A percentile compares a stretch with the other conserved stretches of the same genome.
Evolutionary conservation across 108 stramenopile genomes (phyloP).

Genomic region (Stephanodiscus triporus): DNA sequence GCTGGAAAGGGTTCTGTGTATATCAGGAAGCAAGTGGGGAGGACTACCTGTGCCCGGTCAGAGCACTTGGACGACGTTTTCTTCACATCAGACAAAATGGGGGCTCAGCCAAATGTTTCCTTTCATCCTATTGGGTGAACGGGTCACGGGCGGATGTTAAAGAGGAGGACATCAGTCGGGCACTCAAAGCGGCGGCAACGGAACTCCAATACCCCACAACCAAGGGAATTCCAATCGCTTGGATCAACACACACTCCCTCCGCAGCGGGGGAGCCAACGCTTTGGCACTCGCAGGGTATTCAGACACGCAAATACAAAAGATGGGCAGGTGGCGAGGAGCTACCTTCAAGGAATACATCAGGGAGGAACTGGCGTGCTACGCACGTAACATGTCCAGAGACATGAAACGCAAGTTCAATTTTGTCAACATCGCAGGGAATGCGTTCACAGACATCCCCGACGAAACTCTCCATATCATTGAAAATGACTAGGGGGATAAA

Average conservation of each 20-base stretch:
- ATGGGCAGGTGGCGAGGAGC: conserved; percentile 8
- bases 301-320: conserved; percentile 2
- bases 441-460: background rate
- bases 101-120: too few species aligned
- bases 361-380: conserved; percentile 1
- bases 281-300: background rate
- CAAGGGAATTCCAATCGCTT: background rate
- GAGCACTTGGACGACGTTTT: conserved; percentile 5
- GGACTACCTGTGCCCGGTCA: conserved; percentile 4
- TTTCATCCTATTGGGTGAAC: background rate
- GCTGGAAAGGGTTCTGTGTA: conserved; percentile 12
- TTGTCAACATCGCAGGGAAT: conserved; percentile 1
- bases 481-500: too few species aligned
- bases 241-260: conserved; percentile 21
- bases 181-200: conserved; percentile 7
- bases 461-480: background rate
- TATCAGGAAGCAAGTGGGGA: conserved; percentile 18
- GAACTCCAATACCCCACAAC: background rate
- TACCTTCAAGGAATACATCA: conserved; percentile 2
- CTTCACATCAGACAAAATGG: too few species aligned
- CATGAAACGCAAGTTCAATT: background rate
- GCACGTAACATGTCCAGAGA: background rate
- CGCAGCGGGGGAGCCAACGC: conserved; percentile 3
- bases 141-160: background rate
- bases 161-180: background rate